Evolutionary conservation across 2,329 filamentous ascomycete species (phyloP).

Genomic region (Aspergillus proliferans): DNA sequence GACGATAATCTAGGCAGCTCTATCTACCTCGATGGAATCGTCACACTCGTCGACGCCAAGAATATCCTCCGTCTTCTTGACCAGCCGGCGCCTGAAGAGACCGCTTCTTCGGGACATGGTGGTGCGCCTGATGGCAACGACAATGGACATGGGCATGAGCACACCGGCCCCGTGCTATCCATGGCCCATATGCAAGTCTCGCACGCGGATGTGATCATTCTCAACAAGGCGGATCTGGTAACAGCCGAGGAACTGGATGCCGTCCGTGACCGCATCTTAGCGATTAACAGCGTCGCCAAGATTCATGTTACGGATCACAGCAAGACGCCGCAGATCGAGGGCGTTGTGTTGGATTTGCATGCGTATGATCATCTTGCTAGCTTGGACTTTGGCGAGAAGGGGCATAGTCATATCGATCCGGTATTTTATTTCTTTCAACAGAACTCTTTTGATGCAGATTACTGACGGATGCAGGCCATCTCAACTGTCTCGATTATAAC

Average conservation of each 20-base stretch:
- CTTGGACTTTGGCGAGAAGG: slow-evolving; percentile 65
- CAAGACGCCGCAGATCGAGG: slow-evolving; percentile 73
- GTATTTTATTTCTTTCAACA: slow-evolving; percentile 38
- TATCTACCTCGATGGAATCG: slow-evolving; percentile 94
- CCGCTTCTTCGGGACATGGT: slow-evolving; percentile 20
- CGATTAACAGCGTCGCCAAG: slow-evolving; percentile 85
- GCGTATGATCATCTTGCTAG: slow-evolving; percentile 80
- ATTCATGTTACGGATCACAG: slow-evolving; percentile 77
- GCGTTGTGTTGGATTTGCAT: slow-evolving; percentile 80
- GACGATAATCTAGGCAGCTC: slow-evolving; percentile 91
- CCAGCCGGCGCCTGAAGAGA: slow-evolving; percentile 48
- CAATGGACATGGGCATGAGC: slow-evolving; percentile 31
- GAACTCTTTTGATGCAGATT: background rate
- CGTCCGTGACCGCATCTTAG: slow-evolving; percentile 65
- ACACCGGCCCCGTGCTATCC: slow-evolving; percentile 66
- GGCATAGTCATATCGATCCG: slow-evolving; percentile 85
- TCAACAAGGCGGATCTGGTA: slow-evolving; percentile 91
- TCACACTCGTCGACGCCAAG: slow-evolving; percentile 91
- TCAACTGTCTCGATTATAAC: slow-evolving; percentile 71
- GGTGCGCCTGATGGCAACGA: slow-evolving; percentile 38
- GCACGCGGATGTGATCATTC: slow-evolving; percentile 87
- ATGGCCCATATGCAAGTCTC: slow-evolving; percentile 95
- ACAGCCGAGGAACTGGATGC: slow-evolving; percentile 59
- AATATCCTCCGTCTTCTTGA: slow-evolving; percentile 81
- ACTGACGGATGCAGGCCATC: slow-evolving; percentile 56